These are phyloP conservation scores for Chamaecyparis obtusa DNA, from an alignment of 75 land plant species.

Conservation along the genomic window DNA sequence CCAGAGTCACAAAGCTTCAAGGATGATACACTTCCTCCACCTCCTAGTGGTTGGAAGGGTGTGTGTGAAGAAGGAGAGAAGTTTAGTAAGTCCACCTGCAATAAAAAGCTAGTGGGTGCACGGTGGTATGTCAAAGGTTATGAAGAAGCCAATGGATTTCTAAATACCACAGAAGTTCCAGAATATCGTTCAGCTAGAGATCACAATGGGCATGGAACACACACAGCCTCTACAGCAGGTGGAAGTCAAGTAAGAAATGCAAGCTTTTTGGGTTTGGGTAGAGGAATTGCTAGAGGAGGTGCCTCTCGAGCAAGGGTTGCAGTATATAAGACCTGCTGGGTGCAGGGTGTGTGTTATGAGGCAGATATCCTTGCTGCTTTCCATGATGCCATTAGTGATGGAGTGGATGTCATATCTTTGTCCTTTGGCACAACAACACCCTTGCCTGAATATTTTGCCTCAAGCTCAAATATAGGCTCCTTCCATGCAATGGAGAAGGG, in stretches of 20 bases:
- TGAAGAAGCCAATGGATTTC: slow-evolving; percentile 32
- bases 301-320: slow-evolving; percentile 61
- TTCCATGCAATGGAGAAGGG: slow-evolving; percentile 30
- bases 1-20: slow-evolving; percentile 77
- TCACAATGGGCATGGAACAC: slow-evolving; percentile 70
- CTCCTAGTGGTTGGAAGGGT: slow-evolving; percentile 71
- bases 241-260: slow-evolving; percentile 32
- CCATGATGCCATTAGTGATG: slow-evolving; percentile 53
- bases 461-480: slow-evolving; percentile 33
- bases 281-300: slow-evolving; percentile 62
- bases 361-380: slow-evolving; percentile 57
- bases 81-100: slow-evolving; percentile 48
- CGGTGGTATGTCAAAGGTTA: slow-evolving; percentile 54
- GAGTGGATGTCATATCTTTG: slow-evolving; percentile 58
- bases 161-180: slow-evolving; percentile 15
- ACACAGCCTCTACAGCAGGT: slow-evolving; percentile 64
- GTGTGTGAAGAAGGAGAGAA: slow-evolving; percentile 51
- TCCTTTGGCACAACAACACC: slow-evolving; percentile 53
- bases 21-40: slow-evolving; percentile 35
- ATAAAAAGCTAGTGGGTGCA: slow-evolving; percentile 67
- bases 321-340: slow-evolving; percentile 68
- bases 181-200: slow-evolving; percentile 64
- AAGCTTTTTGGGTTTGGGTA: slow-evolving; percentile 33
- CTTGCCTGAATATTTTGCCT: slow-evolving; percentile 30
- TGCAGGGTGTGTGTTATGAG: slow-evolving; percentile 22